These are phyloP conservation scores for Metschnikowia borealis DNA, from an alignment of 805 yeast genomes.

Conservation along the genomic window DNA sequence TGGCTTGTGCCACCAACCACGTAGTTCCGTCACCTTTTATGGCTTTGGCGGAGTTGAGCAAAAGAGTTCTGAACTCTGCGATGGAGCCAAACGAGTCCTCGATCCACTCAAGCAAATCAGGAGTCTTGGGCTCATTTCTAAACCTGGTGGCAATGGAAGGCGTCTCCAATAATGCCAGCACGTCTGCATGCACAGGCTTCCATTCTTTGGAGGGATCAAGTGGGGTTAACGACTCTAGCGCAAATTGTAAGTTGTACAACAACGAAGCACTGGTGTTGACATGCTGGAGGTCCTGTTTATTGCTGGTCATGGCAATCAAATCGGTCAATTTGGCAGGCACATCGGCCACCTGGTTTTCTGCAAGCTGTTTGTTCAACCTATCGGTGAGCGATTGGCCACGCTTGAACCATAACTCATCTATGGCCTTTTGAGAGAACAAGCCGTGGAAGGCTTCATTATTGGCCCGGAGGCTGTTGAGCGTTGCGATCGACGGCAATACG, in stretches of 20 bases:
- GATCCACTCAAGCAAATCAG: slow-evolving; percentile 45
- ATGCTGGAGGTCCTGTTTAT: slow-evolving; percentile 42
- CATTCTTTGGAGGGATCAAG: slow-evolving; percentile 18
- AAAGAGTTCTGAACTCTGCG: slow-evolving; percentile 66
- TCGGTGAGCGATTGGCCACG: slow-evolving; percentile 38
- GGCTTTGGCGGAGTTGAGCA: slow-evolving; percentile 64
- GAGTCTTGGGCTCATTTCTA: slow-evolving; percentile 31
- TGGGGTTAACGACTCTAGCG: slow-evolving; percentile 42
- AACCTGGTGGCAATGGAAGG: slow-evolving; percentile 37
- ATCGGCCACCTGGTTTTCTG: slow-evolving; percentile 25
- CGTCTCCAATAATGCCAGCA: slow-evolving; percentile 40
- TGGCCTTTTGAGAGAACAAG: slow-evolving; percentile 42
- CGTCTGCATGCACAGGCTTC: slow-evolving; percentile 12
- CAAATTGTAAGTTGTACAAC: slow-evolving; percentile 47
- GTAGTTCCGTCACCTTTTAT: slow-evolving; percentile 88
- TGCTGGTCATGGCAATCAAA: slow-evolving; percentile 40
- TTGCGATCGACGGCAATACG: slow-evolving; percentile 29
- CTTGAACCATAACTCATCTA: slow-evolving; percentile 49
- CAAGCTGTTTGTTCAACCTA: slow-evolving; percentile 36
- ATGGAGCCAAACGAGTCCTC: slow-evolving; percentile 68
- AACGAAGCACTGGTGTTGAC: slow-evolving; percentile 44
- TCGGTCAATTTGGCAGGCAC: slow-evolving; percentile 25
- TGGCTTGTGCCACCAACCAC: slow-evolving; percentile 73
- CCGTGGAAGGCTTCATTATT: slow-evolving; percentile 43
- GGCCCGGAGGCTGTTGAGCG: slow-evolving; percentile 28